Evolutionary conservation across 2,329 filamentous ascomycete species (phyloP).

Genomic region (Seiridium cupressi): DNA sequence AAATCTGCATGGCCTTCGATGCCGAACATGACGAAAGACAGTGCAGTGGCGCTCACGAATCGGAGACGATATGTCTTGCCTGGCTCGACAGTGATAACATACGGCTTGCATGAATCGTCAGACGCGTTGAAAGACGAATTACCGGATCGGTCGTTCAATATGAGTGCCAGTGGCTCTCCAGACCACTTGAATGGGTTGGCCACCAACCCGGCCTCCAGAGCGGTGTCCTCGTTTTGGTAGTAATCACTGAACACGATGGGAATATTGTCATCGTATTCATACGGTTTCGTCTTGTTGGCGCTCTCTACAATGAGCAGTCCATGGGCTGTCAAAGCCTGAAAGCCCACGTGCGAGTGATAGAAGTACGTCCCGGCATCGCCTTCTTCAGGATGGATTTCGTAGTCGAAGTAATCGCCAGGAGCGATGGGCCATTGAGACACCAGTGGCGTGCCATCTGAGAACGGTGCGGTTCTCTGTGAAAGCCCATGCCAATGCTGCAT

Average conservation of each 20-base stretch:
- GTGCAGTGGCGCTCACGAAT: conserved; percentile 54
- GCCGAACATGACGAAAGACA: conserved; percentile 52
- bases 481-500: conserved; percentile 67
- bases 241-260: conserved; percentile 56
- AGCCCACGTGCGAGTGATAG: conserved; percentile 66
- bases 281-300: conserved; percentile 40
- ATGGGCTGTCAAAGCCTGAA: conserved; percentile 57
- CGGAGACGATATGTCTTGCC: conserved; percentile 61
- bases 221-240: conserved; percentile 51
- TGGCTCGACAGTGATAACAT: conserved; percentile 57
- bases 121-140: conserved; percentile 32
- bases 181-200: conserved; percentile 53
- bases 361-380: conserved; percentile 63
- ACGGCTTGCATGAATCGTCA: conserved; percentile 38
- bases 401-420: conserved; percentile 63
- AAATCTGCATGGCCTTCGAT: conserved; percentile 57
- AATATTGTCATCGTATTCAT: conserved; percentile 61
- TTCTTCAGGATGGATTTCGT: conserved; percentile 53
- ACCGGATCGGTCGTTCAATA: conserved; percentile 56
- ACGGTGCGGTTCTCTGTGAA: conserved; percentile 56
- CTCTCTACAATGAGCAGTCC: conserved; percentile 61
- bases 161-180: conserved; percentile 55
- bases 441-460: conserved; percentile 61
- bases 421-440: conserved; percentile 67
- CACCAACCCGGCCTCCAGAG: conserved; percentile 48